These are phyloP conservation scores for Scutellaria barbata DNA, from an alignment of 257 asterid species.

Conservation along the genomic window DNA sequence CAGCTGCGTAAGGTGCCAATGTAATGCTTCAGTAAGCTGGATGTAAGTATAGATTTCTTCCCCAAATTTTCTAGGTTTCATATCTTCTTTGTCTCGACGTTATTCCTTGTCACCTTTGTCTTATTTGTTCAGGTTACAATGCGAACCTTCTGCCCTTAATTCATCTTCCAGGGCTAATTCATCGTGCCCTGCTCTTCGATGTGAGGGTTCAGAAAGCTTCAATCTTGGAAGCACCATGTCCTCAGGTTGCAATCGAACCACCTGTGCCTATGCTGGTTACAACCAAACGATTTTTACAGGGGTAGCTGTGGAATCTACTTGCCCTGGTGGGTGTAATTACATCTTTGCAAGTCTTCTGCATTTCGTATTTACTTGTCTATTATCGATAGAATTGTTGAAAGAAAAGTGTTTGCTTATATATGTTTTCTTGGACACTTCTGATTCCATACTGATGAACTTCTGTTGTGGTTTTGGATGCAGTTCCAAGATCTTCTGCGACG, in stretches of 20 bases:
- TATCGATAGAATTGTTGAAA: no score
- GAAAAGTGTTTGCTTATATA: no score
- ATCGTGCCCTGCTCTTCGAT: conserved; percentile 58
- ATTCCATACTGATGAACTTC: neutral
- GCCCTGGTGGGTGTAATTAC: conserved; percentile 58
- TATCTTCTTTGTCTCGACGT: neutral
- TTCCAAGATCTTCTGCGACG: conserved; percentile 37
- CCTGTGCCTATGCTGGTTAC: conserved; percentile 79
- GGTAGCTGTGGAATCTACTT: conserved; percentile 49
- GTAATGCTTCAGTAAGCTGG: conserved; percentile 67
- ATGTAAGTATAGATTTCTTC: conserved; percentile 49
- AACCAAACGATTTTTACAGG: conserved; percentile 46
- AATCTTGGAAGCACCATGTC: conserved; percentile 56
- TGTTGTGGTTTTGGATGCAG: conserved; percentile 42
- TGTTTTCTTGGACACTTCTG: neutral
- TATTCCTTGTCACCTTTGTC: neutral
- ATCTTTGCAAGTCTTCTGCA: neutral
- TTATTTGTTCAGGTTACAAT: conserved; percentile 61
- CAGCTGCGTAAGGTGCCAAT: conserved; percentile 69
- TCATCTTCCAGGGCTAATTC: conserved; percentile 49
- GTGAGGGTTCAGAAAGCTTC: conserved; percentile 49
- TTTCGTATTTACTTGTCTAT: neutral
- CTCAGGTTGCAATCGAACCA: conserved; percentile 53
- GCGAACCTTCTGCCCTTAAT: conserved; percentile 44
- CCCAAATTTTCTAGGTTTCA: neutral